Conservation (phyloP, 148 eudicot species). For the Bassia scoparia region DNA sequence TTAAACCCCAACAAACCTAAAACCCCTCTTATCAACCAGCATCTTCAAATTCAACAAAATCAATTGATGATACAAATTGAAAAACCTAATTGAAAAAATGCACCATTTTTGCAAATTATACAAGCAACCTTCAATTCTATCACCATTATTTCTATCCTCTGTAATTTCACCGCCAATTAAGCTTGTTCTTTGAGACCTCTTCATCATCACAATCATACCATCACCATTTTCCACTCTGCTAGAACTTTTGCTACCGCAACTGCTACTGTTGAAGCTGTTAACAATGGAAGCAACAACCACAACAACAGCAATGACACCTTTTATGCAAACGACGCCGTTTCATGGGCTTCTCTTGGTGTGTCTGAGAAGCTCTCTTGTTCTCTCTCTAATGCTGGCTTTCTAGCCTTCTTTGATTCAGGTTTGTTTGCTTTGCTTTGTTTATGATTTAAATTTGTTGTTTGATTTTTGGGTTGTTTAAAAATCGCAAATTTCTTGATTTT, state of each 20-base stretch:
- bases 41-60: too few species aligned
- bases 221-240: conserved; percentile 17
- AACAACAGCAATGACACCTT: conserved; percentile 38
- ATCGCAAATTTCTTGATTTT: neutral
- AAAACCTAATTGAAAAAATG: conserved; percentile 24
- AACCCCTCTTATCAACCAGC: too few species aligned
- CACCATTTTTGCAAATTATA: conserved; percentile 45
- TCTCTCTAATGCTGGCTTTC: conserved; percentile 50
- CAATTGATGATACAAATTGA: neutral
- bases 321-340: conserved; percentile 63
- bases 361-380: conserved; percentile 47
- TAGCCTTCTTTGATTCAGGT: conserved; percentile 83
- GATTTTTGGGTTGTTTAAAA: neutral
- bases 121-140: conserved; percentile 32
- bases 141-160: conserved; percentile 21
- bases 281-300: conserved; percentile 23
- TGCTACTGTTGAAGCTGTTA: conserved; percentile 28
- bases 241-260: conserved; percentile 38
- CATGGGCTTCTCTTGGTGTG: conserved; percentile 72
- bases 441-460: neutral
- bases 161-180: neutral
- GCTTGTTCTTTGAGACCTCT: conserved; percentile 17
- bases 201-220: conserved; percentile 3
- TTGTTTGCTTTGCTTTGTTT: neutral
- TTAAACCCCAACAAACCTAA: too few species aligned